Percentiles rank a stretch among this genome's conserved stretches.
Evolutionary conservation across 2,329 filamentous ascomycete species (phyloP).

Genomic region (Aspergillus pseudoglaucus): DNA sequence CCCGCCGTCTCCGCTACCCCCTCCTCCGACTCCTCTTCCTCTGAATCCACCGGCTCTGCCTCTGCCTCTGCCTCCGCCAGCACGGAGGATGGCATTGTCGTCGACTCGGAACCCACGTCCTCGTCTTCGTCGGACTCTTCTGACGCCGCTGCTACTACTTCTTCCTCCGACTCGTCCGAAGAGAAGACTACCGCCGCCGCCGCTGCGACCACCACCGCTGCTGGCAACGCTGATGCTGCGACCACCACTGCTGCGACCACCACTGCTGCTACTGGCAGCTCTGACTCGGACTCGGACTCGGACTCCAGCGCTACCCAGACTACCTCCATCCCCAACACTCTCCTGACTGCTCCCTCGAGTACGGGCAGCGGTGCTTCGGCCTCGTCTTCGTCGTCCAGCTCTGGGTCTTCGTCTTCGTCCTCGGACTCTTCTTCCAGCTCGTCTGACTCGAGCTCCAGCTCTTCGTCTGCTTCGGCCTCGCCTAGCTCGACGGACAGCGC

Average conservation of each 20-base stretch:
- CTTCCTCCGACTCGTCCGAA: not conserved
- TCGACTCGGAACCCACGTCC: too few species aligned
- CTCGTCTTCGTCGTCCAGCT: conserved; percentile 8
- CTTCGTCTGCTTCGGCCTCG: not conserved
- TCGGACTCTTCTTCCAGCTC: not conserved
- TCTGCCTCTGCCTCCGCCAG: not conserved
- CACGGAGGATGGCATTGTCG: not conserved
- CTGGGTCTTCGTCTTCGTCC: conserved; percentile 7
- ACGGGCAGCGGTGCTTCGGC: conserved; percentile 2
- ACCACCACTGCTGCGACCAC: not conserved
- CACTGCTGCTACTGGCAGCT: not conserved
- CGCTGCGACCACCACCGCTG: not conserved
- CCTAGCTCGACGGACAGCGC: not conserved
- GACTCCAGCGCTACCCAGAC: conserved; percentile 1
- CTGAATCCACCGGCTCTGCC: not conserved
- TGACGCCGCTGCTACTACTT: not conserved
- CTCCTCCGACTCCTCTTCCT: conserved; percentile 11
- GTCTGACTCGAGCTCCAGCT: not conserved
- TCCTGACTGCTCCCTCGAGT: conserved; percentile 15
- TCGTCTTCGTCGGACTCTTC: not conserved
- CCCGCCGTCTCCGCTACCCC: not conserved
- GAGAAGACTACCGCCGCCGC: not conserved
- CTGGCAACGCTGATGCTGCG: too few species aligned
- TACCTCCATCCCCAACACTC: conserved; percentile 9
- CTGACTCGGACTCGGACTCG: not conserved